A percentile compares a stretch with the other conserved stretches of the same genome.
These are phyloP conservation scores for Ligustrum vulgare DNA, from an alignment of 257 asterid genomes.

Conservation along the genomic window DNA sequence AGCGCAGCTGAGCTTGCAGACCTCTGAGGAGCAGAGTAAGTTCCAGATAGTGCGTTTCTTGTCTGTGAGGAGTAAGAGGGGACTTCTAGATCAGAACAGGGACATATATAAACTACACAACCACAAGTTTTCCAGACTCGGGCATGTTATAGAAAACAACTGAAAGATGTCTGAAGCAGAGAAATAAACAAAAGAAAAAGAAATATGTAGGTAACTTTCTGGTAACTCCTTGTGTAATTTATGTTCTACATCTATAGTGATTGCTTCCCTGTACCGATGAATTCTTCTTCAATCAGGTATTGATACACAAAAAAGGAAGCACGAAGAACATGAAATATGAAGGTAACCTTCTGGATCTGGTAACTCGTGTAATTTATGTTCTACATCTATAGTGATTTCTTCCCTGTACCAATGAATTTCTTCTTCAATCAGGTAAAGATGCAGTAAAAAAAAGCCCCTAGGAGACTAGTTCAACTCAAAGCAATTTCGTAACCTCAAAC, in stretches of 20 bases:
- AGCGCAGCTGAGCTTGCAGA: slow-evolving; percentile 99
- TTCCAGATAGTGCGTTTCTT: slow-evolving; percentile 92
- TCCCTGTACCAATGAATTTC: neutral
- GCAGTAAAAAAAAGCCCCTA: neutral
- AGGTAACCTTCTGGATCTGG: neutral
- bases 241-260: neutral
- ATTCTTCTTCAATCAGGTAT: neutral
- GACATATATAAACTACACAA: slow-evolving; percentile 8
- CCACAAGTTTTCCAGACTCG: neutral
- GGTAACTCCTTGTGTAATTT: neutral
- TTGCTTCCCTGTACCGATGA: neutral
- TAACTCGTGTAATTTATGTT: neutral
- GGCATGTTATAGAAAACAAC: slow-evolving; percentile 3
- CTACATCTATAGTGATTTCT: neutral
- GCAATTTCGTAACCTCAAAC: neutral
- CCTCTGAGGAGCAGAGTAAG: slow-evolving; percentile 99
- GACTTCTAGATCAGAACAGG: slow-evolving; percentile 24
- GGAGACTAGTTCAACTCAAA: neutral
- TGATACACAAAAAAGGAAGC: no score
- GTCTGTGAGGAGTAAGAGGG: slow-evolving; percentile 58
- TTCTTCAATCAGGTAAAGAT: neutral
- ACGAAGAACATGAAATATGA: neutral
- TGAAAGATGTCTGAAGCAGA: neutral
- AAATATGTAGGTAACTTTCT: neutral
- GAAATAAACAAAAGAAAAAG: neutral